Evolutionary conservation across 2,329 filamentous ascomycete genomes (phyloP).

Genomic region (Botrytis deweyae): DNA sequence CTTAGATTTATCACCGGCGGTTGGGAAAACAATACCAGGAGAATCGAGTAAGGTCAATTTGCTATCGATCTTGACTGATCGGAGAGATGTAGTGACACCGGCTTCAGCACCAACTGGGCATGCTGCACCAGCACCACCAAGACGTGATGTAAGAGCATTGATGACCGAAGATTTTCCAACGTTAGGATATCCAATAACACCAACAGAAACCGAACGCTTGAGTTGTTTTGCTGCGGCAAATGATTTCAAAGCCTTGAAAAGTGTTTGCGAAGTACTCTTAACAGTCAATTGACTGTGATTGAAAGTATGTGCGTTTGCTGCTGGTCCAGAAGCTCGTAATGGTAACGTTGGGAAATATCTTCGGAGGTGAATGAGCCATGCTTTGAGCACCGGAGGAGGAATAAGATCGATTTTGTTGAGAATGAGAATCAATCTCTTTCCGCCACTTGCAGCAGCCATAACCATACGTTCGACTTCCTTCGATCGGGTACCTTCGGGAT

Average conservation of each 20-base stretch:
- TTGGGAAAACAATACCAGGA: slow-evolving; percentile 91
- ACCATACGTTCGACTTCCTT: slow-evolving; percentile 87
- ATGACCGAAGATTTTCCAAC: slow-evolving; percentile 96
- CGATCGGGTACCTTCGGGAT: slow-evolving; percentile 87
- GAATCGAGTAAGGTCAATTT: slow-evolving; percentile 93
- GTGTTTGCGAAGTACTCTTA: slow-evolving; percentile 77
- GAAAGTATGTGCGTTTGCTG: slow-evolving; percentile 84
- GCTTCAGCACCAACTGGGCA: slow-evolving; percentile 90
- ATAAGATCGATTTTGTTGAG: slow-evolving; percentile 96
- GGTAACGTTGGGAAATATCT: slow-evolving; percentile 90
- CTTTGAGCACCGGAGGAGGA: slow-evolving; percentile 75
- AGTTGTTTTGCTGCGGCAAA: slow-evolving; percentile 80
- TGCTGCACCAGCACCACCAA: slow-evolving; percentile 67
- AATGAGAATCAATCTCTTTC: slow-evolving; percentile 85
- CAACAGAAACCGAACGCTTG: slow-evolving; percentile 86
- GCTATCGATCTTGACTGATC: slow-evolving; percentile 90
- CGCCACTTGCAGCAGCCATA: slow-evolving; percentile 80
- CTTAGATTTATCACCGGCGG: slow-evolving; percentile 56
- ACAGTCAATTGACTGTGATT: slow-evolving; percentile 88
- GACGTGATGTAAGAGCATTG: slow-evolving; percentile 80
- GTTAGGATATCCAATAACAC: slow-evolving; percentile 93
- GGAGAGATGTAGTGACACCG: slow-evolving; percentile 84
- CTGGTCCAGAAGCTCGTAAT: slow-evolving; percentile 77
- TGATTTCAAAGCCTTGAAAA: slow-evolving; percentile 87
- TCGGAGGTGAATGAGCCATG: slow-evolving; percentile 81